Percentiles rank a stretch among this genome's conserved stretches.
phyloP scores from a whole-genome alignment of 2,329 filamentous ascomycete species.

The Fusarium xylarioides region DNA sequence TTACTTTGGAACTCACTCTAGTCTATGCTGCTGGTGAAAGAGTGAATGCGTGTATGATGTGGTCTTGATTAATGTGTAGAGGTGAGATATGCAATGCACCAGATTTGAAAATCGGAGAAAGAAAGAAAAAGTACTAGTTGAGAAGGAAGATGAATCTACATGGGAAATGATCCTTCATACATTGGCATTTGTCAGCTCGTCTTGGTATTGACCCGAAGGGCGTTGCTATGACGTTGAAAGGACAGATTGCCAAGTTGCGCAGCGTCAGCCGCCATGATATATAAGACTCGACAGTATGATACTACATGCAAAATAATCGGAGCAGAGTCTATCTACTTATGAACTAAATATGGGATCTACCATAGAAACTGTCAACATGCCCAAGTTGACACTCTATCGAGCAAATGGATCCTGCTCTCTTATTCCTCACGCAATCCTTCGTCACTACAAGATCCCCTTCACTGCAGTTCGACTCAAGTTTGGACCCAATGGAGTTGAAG shows the following conservation, averaged over 20 bases:
- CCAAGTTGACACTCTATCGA: conserved; percentile 44
- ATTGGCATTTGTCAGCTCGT: conserved; percentile 17
- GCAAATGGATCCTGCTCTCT: conserved; percentile 45
- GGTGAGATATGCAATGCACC: neutral
- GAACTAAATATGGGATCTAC: neutral
- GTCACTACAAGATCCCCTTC: conserved; percentile 44
- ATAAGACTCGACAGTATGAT: neutral
- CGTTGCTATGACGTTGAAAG: neutral
- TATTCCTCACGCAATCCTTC: conserved; percentile 43
- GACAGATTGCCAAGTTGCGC: neutral
- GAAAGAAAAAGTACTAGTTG: rapidly evolving
- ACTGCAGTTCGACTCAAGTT: conserved; percentile 28
- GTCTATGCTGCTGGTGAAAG: no score
- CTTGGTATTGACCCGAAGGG: neutral
- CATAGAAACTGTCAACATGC: neutral
- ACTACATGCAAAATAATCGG: rapidly evolving
- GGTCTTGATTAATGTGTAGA: neutral
- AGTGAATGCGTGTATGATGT: no score
- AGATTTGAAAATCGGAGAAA: neutral
- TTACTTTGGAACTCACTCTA: rapidly evolving
- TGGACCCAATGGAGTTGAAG: conserved; percentile 27
- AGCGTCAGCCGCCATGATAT: neutral
- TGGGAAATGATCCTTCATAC: neutral
- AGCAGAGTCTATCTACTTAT: no score
- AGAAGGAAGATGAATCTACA: no score